Percentiles rank a stretch among this genome's conserved stretches.
These are phyloP conservation scores for Rutstroemia sp. DNA, from an alignment of 2,329 filamentous ascomycete genomes.

Conservation along the genomic window DNA sequence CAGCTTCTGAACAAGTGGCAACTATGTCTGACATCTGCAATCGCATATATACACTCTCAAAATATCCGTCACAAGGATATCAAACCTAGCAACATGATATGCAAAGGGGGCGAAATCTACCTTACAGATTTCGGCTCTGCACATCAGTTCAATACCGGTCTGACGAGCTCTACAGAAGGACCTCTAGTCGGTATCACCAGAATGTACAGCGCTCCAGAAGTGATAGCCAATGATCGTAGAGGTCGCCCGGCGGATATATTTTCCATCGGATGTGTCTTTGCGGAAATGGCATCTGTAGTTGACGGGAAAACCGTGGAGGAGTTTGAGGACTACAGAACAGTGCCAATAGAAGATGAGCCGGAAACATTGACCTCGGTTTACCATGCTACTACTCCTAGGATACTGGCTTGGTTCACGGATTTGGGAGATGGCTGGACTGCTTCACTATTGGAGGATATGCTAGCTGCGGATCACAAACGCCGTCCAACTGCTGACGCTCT, in stretches of 20 bases:
- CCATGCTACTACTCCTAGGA: constrained; percentile 14
- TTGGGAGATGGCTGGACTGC: constrained; percentile 4
- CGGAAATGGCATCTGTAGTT: constrained; percentile 15
- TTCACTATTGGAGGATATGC: constrained; percentile 8
- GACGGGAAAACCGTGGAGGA: constrained; percentile 12
- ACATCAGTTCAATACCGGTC: constrained; percentile 12
- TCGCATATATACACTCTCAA: constrained; percentile 13
- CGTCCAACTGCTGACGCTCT: constrained; percentile 10
- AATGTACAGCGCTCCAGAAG: constrained; percentile 18
- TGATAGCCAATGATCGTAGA: constrained; percentile 9
- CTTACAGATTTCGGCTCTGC: constrained; percentile 18
- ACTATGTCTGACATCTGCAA: constrained; percentile 15
- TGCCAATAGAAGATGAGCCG: constrained; percentile 12
- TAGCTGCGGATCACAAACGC: constrained; percentile 8
- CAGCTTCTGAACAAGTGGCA: constrained; percentile 8
- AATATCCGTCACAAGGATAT: constrained; percentile 19
- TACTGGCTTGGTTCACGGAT: constrained; percentile 13
- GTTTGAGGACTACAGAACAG: constrained; percentile 15
- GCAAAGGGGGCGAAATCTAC: constrained; percentile 13
- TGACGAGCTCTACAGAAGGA: constrained; percentile 15
- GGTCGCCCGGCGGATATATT: constrained; percentile 15
- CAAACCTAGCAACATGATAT: constrained; percentile 17
- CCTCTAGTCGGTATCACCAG: constrained; percentile 13
- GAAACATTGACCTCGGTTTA: constrained; percentile 13
- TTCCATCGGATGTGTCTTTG: constrained; percentile 15